Evolutionary conservation across 2,329 filamentous ascomycete species (phyloP).

Genomic region (Myriosclerotinia curreyana): DNA sequence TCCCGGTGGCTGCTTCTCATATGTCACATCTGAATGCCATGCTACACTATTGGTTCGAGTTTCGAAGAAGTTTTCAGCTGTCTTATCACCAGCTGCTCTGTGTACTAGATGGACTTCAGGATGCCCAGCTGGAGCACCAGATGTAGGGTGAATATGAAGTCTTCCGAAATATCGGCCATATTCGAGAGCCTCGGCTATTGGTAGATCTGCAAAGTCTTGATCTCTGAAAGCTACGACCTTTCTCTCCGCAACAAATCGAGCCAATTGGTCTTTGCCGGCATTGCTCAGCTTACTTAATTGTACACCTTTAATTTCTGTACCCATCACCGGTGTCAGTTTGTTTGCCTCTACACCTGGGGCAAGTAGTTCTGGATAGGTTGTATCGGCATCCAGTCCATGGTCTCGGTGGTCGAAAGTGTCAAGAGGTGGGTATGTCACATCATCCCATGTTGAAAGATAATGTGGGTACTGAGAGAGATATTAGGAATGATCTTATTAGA

Average conservation of each 20-base stretch:
- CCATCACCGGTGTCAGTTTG: constrained; percentile 70
- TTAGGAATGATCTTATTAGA: neutral
- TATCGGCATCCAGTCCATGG: constrained; percentile 72
- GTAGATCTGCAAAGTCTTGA: constrained; percentile 69
- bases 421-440: constrained; percentile 62
- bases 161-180: constrained; percentile 75
- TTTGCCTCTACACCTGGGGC: constrained; percentile 49
- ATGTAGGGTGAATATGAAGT: constrained; percentile 78
- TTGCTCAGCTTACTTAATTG: constrained; percentile 67
- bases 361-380: constrained; percentile 66
- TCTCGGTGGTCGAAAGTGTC: constrained; percentile 70
- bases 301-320: constrained; percentile 67
- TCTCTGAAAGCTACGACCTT: constrained; percentile 77
- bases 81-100: constrained; percentile 63
- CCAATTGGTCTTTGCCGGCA: constrained; percentile 73
- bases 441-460: constrained; percentile 68
- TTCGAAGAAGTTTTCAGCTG: constrained; percentile 59
- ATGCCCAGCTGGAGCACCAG: constrained; percentile 68
- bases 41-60: constrained; percentile 75
- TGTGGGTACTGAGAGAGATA: constrained; percentile 39
- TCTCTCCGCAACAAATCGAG: constrained; percentile 69
- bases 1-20: constrained; percentile 83
- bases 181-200: constrained; percentile 66
- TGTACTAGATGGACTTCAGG: constrained; percentile 79
- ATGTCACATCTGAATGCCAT: constrained; percentile 88